Base-by-base conservation (phyloP, 257 asterid genomes). In the Plantago elongata region DNA sequence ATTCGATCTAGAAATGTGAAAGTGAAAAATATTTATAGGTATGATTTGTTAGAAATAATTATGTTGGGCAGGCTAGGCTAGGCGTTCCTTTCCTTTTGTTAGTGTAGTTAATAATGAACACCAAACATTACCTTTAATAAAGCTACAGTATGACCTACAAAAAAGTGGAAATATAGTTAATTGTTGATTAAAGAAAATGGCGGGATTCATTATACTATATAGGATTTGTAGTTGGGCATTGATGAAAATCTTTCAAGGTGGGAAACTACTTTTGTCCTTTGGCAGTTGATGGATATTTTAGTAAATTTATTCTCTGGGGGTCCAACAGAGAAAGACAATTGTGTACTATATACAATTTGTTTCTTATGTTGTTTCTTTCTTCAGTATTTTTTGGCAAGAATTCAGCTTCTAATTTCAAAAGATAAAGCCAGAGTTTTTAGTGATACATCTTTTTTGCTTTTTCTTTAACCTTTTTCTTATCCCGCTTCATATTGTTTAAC, bases 101-200 rank as follows among this genome's bases (percentile, higher is more conserved):
- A 57, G 73, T 62, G 72, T 66, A 59, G 13, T 51, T 61, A 76
- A 76, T 68, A 55, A 70, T 70, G 74, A 62, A 62, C 66, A 13
- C 50, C 65, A 14, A 62, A 10, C 67, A 51, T 27, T 6, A 37
- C 71, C 73, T 68, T 70, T 66, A 56, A n/a, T 48, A 67, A 64
- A 77, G 73, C 38, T 40, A 7, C 5, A 11, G 5, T 16, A 7
- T 11, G 66, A 49, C 72, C 69, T 50, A 46, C 59, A 52, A 51
- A 29, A 70, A 71, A 59, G 76, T 59, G 70, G 51, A 63, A 68
- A 63, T 16, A 72, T 34, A 34, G 40, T 7, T 34, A 72, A 27
- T 15, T 37, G 61, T 44, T 61, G 9, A 50, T 37, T 61, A 40
- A 40, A 27, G 13, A 7, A 45, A 47, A 30, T 65, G 63, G 57